Base-by-base conservation (phyloP, 495 filamentous ascomycete species). In the Tuber melanosporum region DNA sequence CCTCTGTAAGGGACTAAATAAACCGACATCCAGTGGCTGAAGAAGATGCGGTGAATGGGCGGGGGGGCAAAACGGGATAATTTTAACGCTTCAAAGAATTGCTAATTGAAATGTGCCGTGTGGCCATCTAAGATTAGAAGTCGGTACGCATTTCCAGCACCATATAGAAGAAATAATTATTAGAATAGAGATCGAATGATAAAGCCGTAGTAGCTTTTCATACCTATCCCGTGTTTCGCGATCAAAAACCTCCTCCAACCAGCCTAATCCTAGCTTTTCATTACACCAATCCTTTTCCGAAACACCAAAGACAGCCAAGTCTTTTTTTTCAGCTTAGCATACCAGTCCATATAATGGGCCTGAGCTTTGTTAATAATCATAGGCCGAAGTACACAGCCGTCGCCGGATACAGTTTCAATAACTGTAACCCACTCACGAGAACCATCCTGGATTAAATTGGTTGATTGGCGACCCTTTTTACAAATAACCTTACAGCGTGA, bases 181-280 rank as follows among this genome's bases (percentile, higher is more conserved):
- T 47, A 19, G 1, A 20, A 5, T 17, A 17, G 19, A 19, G 5
- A 17, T 20, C 15, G 3, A 19, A 47, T 47, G n/a, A 19, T 3
- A 2, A 47, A 0, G 4, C 3, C 15, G 17, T 47, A 0, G 0
- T 20, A 2, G 17, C 19, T 19, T 19, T 47, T 3, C 43, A 20
- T 26, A 62, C 36, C 52, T 71, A 39, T 43, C 26, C 39, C 14
- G 26, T 42, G 17, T 47, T 47, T 47, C 2, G 0, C 0, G 6
- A 17, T 47, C 17, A 73, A 75, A 75, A 75, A 76, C 46, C 20
- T 74, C 26, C 46, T 79, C 71, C 26, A 77, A 32, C 76, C 76
- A 75, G 2, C 15, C 19, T n/a, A 71, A 75, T 32, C 47, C 73
- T 9, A 77, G 22, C 20, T 17, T 9, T 1, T 77, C 17, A 19